These are phyloP conservation scores for Eryngium alpinum DNA, from an alignment of 140 eudicot genomes.

Conservation along the genomic window DNA sequence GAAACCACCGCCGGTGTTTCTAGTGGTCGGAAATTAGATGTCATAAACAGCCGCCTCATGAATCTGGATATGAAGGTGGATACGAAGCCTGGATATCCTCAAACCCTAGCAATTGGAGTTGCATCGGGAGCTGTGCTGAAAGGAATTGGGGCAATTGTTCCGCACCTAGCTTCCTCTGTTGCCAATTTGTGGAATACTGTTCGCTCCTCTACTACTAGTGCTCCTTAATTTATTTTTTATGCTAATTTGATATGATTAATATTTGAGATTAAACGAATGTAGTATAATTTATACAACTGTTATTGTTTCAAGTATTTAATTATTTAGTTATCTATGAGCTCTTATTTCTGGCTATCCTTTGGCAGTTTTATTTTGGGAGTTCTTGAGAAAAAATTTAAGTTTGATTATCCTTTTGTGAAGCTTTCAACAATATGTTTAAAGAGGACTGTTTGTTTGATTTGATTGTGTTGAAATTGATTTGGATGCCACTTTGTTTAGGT, in stretches of 20 bases:
- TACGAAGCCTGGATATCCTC: constrained; percentile 62
- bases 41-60: constrained; percentile 29
- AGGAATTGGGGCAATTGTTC: constrained; percentile 16
- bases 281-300: no score
- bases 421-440: no score
- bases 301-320: no score
- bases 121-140: constrained; percentile 45
- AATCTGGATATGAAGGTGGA: constrained; percentile 59
- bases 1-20: background rate
- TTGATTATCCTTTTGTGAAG: no score
- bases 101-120: constrained; percentile 52
- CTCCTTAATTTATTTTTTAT: background rate
- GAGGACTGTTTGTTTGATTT: no score
- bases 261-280: no score
- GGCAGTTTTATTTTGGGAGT: no score
- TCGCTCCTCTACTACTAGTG: constrained; percentile 3
- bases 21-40: constrained; percentile 32
- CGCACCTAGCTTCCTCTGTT: constrained; percentile 31
- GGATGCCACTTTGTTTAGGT: no score
- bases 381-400: no score
- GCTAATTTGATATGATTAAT: background rate
- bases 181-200: constrained; percentile 49
- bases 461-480: no score
- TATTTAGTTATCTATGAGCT: no score
- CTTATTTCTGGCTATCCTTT: no score